A percentile compares a stretch with the other conserved stretches of the same genome.
Conservation (phyloP, 2,329 filamentous ascomycete genomes). For the Pyrenochaeta sp. region DNA sequence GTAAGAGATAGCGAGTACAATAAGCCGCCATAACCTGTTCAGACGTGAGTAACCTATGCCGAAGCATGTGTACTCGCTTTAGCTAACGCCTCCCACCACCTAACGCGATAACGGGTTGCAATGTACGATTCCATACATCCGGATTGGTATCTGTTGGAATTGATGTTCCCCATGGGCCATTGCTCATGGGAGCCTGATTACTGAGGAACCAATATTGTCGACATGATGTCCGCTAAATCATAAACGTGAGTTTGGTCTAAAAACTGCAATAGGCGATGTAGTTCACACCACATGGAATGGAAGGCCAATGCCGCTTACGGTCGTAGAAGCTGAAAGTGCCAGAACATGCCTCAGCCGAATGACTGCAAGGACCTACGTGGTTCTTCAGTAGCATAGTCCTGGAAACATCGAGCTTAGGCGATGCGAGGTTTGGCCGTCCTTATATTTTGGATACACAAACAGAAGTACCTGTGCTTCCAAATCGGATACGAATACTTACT, state of each 20-base stretch:
- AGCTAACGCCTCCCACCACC: background rate
- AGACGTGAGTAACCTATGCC: slow-evolving; percentile 21
- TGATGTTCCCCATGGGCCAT: background rate
- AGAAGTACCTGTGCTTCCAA: slow-evolving; percentile 1
- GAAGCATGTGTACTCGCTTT: slow-evolving; percentile 22
- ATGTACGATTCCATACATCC: background rate
- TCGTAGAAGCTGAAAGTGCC: background rate
- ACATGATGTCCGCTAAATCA: background rate
- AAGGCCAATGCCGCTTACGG: background rate
- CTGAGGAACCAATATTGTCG: background rate
- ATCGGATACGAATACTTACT: slow-evolving; percentile 33
- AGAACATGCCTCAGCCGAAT: background rate
- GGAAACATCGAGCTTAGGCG: background rate
- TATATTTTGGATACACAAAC: background rate
- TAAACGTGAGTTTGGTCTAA: background rate
- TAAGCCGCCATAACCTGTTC: slow-evolving; percentile 12
- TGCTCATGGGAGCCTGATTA: background rate
- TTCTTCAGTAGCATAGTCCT: background rate
- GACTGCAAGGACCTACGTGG: background rate
- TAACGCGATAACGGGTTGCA: background rate
- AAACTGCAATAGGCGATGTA: background rate
- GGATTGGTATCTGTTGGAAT: background rate
- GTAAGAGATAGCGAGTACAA: slow-evolving; percentile 8
- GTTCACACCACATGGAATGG: background rate
- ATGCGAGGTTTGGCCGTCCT: background rate